These are phyloP conservation scores for Aurantiochytrium sp. DNA, from an alignment of 108 stramenopile species.

Conservation along the genomic window DNA sequence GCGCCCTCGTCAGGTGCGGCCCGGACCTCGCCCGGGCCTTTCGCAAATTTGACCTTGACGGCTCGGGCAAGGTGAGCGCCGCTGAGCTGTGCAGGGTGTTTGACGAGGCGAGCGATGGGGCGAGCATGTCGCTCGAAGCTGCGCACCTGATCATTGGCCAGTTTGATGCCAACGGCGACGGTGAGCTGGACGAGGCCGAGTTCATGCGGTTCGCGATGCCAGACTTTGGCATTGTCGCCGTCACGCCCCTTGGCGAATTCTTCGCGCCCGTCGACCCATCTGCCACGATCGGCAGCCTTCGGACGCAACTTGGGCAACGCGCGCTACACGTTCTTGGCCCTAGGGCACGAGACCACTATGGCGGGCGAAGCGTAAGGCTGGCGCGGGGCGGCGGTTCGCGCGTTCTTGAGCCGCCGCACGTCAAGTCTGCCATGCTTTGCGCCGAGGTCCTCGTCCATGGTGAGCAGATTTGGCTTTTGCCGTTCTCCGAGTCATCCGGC, in stretches of 20 bases:
- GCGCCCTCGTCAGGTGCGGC: background rate
- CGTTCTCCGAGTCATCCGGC: background rate
- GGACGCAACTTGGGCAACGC: background rate
- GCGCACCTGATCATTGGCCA: background rate
- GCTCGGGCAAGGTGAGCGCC: constrained; percentile 14
- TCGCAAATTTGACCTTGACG: background rate
- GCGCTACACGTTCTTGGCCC: background rate
- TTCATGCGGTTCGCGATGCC: background rate
- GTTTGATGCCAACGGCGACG: background rate
- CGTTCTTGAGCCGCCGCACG: background rate
- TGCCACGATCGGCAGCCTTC: background rate
- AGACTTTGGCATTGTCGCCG: background rate
- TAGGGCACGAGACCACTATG: background rate
- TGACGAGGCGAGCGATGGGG: background rate
- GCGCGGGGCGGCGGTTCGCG: background rate
- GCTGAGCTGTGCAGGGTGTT: background rate
- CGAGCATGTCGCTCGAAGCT: background rate
- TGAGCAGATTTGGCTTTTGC: background rate
- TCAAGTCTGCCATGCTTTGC: background rate
- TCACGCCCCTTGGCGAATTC: background rate
- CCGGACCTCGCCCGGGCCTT: background rate
- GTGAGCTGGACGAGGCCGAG: background rate
- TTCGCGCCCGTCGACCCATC: background rate
- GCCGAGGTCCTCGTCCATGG: background rate
- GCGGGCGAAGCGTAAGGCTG: background rate